phyloP scores from a whole-genome alignment of 1,284 basidiomycete genomes.

The Leccinum subfulvum region DNA sequence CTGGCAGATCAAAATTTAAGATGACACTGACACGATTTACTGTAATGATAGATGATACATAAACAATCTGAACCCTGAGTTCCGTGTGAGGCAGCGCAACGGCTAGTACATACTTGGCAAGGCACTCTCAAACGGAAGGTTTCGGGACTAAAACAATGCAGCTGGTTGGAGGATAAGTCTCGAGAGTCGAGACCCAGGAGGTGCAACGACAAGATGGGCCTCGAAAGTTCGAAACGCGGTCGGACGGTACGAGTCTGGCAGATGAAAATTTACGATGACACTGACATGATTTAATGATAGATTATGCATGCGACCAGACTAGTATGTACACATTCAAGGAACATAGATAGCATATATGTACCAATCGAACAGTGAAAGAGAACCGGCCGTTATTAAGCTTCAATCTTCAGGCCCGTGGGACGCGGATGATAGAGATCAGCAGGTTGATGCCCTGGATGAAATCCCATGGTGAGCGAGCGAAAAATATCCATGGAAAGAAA shows the following conservation, averaged over 20 bases:
- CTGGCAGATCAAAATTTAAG: not conserved
- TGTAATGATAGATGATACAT: not conserved
- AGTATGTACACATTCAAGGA: not conserved
- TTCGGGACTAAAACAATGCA: not conserved
- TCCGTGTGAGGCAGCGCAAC: not conserved
- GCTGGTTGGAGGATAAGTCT: not conserved
- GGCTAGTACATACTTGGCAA: not conserved
- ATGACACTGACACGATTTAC: not conserved
- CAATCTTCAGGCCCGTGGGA: conserved; percentile 7
- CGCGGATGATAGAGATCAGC: conserved; percentile 9
- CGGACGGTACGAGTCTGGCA: not conserved
- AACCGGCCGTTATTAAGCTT: not conserved
- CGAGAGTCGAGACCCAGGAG: not conserved
- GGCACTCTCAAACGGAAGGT: not conserved
- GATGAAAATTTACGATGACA: not conserved
- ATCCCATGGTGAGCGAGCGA: not conserved
- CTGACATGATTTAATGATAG: not conserved
- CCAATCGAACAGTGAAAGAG: not conserved
- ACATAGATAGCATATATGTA: not conserved
- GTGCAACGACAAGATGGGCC: not conserved
- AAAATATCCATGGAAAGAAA: not conserved
- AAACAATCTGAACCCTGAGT: not conserved
- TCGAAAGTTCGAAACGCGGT: not conserved
- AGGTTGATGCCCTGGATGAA: conserved; percentile 12
- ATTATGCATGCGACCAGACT: not conserved